Evolutionary conservation across 345 rosid genomes (phyloP), one percentile per base, ranked within the genome.

Genomic region (Cardamine chenopodiifolia): DNA sequence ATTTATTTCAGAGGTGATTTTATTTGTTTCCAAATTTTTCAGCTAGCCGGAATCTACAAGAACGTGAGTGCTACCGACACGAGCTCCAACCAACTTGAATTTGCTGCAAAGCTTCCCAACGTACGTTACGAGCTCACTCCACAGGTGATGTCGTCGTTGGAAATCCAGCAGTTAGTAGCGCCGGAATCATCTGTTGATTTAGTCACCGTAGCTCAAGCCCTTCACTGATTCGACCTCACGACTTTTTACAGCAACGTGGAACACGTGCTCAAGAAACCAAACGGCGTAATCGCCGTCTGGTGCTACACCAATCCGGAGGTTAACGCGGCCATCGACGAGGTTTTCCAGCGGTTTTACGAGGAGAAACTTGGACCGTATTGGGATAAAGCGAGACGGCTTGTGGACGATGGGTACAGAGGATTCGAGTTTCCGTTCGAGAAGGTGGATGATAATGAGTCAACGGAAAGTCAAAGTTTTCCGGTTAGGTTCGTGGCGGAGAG

Each of bases 1-100:
- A 32, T 25, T 40, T 40, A 4, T 47, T 12, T 12, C 28, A 17
- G 17, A 73, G 6, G 9, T 42, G 13, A 2, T 64, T 39, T 37
- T 32, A 0, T 1, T 47, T 31, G 4, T 58, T 23, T 23, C 45
- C 8, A 7, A 40, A 13, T 19, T 15, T 74, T 79, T 31, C 84
- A 94, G 97, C 75, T 94, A 0, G 86, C 95, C 0, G 81, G 76
- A 74, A 82, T 94, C 11, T 94, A 82, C 85, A 71, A 83, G 83
- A 85, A 82, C 7, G 95, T 94, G 0, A 58, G 88, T 20, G 98
- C 84, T 39, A 90, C 97, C 1, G 97, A 94, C 72, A 88, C 98
- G 2, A 94, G 98, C 86, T 79, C 80, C 2, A 88, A 78, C 23
- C 97, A 87, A 49, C 79, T 91, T 7, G 93, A 88, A 60, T 65